A percentile compares a stretch with the other conserved stretches of the same genome.
Conservation (phyloP, 768 basidiomycete species). For the Hygrophoropsis aurantiaca region DNA sequence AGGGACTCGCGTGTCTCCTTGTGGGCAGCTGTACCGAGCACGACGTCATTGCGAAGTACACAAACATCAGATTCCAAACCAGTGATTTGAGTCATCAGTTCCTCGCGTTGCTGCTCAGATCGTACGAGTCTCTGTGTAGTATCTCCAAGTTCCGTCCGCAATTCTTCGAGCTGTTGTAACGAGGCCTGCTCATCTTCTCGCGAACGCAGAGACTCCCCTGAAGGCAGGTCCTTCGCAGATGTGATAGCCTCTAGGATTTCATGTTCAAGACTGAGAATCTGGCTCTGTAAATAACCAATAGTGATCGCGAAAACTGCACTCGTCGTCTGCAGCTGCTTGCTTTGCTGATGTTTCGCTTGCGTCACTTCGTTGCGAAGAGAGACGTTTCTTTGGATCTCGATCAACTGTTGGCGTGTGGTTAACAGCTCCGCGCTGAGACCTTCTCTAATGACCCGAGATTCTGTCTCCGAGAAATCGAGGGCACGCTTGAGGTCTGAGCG, state of each 20-base stretch:
- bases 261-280: conserved; percentile 20
- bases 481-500: conserved; percentile 62
- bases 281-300: conserved; percentile 37
- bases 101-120: conserved; percentile 19
- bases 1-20: conserved; percentile 33
- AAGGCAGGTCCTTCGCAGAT: conserved; percentile 15
- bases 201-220: conserved; percentile 16
- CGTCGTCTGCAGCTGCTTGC: conserved; percentile 33
- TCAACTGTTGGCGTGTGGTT: conserved; percentile 5
- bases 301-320: conserved; percentile 38
- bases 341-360: conserved; percentile 22
- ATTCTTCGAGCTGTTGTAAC: conserved; percentile 21
- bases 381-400: conserved; percentile 22
- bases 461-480: conserved; percentile 66
- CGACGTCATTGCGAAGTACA: conserved; percentile 31
- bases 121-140: conserved; percentile 36
- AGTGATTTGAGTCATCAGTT: conserved; percentile 29
- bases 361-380: conserved; percentile 19
- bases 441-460: conserved; percentile 64
- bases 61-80: conserved; percentile 34
- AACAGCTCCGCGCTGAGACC: conserved; percentile 53
- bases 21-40: conserved; percentile 31
- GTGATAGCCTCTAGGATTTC: conserved; percentile 8
- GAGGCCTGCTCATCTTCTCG: conserved; percentile 10
- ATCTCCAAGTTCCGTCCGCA: conserved; percentile 32